Conservation (phyloP, 108 stramenopile genomes). For the Phaeodactylum tricornutum region DNA sequence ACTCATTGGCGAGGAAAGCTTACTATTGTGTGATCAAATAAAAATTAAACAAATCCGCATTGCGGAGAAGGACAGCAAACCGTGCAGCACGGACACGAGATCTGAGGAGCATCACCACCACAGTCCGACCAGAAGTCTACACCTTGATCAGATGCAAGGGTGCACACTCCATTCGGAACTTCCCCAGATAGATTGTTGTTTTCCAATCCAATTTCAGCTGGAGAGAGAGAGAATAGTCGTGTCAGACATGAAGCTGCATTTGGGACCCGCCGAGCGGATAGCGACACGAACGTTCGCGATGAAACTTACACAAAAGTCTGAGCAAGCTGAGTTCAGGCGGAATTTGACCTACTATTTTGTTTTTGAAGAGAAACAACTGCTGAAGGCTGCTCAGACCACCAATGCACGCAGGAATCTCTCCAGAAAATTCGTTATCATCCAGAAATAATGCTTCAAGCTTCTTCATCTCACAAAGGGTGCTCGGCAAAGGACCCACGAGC, state of each 20-base stretch:
- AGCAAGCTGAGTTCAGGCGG: slow-evolving; percentile 17
- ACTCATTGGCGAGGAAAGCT: no score
- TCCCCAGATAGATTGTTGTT: slow-evolving; percentile 41
- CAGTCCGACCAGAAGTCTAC: slow-evolving; percentile 34
- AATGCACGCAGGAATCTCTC: slow-evolving; percentile 49
- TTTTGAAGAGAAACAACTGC: slow-evolving; percentile 46
- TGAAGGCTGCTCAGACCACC: slow-evolving; percentile 36
- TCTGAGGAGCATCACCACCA: not conserved
- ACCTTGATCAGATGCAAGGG: slow-evolving; percentile 1
- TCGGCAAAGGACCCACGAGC: slow-evolving; percentile 45
- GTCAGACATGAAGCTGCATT: not conserved
- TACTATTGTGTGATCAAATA: no score
- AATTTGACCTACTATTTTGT: slow-evolving; percentile 26
- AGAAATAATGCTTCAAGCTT: slow-evolving; percentile 40
- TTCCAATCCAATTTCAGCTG: slow-evolving; percentile 41
- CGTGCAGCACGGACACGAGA: slow-evolving; percentile 4
- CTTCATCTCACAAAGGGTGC: slow-evolving; percentile 25
- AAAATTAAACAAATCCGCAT: no score
- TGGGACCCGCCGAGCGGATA: no score
- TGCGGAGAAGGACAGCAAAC: slow-evolving; percentile 7
- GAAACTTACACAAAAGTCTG: slow-evolving; percentile 10
- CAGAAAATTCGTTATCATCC: slow-evolving; percentile 36
- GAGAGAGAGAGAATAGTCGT: not conserved
- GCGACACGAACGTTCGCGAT: not conserved
- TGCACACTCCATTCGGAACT: slow-evolving; percentile 34